These are phyloP conservation scores for Firmiana major DNA, from an alignment of 345 rosid genomes.

Conservation along the genomic window DNA sequence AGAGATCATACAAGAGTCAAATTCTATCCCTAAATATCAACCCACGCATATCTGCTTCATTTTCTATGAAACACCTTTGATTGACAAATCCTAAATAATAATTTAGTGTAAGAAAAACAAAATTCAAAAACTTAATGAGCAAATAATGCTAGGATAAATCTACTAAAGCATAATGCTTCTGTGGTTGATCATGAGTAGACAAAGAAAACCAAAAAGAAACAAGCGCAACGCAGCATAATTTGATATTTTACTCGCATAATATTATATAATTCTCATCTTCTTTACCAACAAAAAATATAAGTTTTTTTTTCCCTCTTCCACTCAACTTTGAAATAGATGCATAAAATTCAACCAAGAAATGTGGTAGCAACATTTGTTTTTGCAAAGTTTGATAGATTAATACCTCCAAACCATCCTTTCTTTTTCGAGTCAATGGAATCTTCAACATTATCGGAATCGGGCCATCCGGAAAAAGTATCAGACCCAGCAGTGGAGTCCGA, in stretches of 20 bases:
- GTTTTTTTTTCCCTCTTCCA: no score
- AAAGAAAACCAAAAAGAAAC: background rate
- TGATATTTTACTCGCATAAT: background rate
- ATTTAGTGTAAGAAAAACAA: background rate
- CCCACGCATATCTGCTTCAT: background rate
- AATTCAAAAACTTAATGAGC: background rate
- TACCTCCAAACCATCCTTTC: slow-evolving; percentile 68
- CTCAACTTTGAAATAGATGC: background rate
- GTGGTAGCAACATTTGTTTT: background rate
- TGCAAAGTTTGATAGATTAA: background rate
- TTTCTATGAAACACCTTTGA: background rate
- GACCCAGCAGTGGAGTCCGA: slow-evolving; percentile 31
- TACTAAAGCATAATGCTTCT: background rate
- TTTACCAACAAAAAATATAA: background rate
- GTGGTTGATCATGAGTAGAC: background rate
- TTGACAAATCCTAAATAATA: background rate
- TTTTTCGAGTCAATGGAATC: slow-evolving; percentile 35
- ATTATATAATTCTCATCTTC: background rate
- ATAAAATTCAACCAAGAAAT: background rate
- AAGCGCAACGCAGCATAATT: background rate
- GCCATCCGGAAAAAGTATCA: slow-evolving; percentile 71
- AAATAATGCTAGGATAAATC: background rate
- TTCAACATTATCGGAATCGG: slow-evolving; percentile 40
- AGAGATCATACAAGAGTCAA: background rate
- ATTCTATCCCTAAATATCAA: background rate